These are phyloP conservation scores for Aspergillus pseudonomiae DNA, from an alignment of 2,329 filamentous ascomycete genomes.

Conservation along the genomic window DNA sequence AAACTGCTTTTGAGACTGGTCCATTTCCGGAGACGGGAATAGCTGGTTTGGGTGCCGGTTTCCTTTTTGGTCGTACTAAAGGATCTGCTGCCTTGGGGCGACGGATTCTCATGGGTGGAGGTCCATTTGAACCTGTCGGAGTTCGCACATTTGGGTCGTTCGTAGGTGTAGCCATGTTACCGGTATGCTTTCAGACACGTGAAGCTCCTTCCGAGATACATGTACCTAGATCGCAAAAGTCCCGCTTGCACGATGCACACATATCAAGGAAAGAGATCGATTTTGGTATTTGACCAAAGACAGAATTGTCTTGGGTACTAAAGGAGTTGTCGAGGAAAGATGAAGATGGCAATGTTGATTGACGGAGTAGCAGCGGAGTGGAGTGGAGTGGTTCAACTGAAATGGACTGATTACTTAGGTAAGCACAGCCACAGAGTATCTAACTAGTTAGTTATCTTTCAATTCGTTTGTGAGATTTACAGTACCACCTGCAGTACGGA, in stretches of 20 bases:
- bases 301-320: not conserved
- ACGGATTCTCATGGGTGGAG: constrained; percentile 47
- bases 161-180: constrained; percentile 40
- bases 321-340: not conserved
- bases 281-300: too few relatives aligned
- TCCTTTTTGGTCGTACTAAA: constrained; percentile 64
- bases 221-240: constrained; percentile 58
- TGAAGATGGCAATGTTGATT: not conserved
- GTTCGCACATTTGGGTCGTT: constrained; percentile 52
- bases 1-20: constrained; percentile 28
- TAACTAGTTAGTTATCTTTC: too few relatives aligned
- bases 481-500: too few relatives aligned
- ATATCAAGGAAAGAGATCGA: not conserved
- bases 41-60: constrained; percentile 31
- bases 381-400: not conserved
- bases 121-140: constrained; percentile 52
- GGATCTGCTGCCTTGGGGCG: constrained; percentile 62
- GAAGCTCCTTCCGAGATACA: not conserved
- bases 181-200: not conserved
- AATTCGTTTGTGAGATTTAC: too few relatives aligned
- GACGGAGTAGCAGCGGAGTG: not conserved
- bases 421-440: not conserved
- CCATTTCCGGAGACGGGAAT: constrained; percentile 26
- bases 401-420: not conserved
- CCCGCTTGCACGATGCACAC: not conserved